phyloP scores from a whole-genome alignment of 345 rosid species.

The Dimocarpus longan region DNA sequence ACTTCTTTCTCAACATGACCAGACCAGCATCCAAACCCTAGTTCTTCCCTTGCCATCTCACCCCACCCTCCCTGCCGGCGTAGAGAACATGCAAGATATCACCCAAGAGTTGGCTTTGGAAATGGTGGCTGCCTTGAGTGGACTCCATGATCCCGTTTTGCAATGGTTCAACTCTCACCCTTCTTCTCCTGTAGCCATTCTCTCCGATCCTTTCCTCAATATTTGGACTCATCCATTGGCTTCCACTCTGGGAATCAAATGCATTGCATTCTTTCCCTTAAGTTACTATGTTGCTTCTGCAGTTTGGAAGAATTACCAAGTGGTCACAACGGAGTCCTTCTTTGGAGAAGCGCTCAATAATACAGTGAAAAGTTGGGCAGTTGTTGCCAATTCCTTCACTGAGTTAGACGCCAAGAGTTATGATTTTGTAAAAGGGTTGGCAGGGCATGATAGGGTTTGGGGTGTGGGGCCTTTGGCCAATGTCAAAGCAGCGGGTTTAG shows the following conservation, averaged over 20 bases:
- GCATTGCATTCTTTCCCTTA: neutral
- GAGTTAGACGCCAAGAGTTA: conserved; percentile 3
- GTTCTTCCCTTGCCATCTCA: conserved; percentile 24
- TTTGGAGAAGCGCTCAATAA: neutral
- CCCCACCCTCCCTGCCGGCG: conserved; percentile 15
- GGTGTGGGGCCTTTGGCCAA: conserved; percentile 17
- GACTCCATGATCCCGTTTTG: conserved; percentile 9
- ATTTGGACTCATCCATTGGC: conserved; percentile 18
- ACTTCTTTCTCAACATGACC: conserved; percentile 14
- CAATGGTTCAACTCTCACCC: conserved; percentile 20
- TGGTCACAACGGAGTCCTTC: neutral
- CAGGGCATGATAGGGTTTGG: conserved; percentile 22
- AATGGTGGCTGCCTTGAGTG: conserved; percentile 16
- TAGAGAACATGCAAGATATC: conserved; percentile 17
- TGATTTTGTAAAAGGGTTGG: neutral
- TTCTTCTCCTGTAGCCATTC: conserved; percentile 17
- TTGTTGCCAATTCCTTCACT: conserved; percentile 9
- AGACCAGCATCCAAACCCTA: conserved; percentile 13
- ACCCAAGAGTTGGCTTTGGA: neutral
- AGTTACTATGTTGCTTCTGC: neutral
- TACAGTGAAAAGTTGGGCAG: conserved; percentile 16
- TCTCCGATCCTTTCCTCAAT: conserved; percentile 1
- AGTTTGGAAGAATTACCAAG: neutral
- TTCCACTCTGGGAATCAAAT: neutral
- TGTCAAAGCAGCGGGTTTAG: neutral